Evolutionary conservation across 345 rosid species (phyloP).

Genomic region (Psidium guajava): DNA sequence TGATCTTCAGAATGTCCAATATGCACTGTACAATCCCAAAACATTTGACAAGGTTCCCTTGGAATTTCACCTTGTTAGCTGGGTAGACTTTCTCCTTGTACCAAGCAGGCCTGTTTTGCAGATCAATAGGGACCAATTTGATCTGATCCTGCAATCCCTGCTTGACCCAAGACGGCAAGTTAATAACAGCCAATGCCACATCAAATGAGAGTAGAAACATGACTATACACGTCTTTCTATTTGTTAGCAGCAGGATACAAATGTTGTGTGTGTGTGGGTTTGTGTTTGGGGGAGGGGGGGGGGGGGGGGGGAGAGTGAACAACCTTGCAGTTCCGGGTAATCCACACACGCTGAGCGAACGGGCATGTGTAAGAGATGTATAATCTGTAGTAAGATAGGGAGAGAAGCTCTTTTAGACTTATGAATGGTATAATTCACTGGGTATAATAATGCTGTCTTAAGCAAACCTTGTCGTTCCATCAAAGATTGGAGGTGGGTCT

Average conservation of each 20-base stretch:
- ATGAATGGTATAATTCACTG: background rate
- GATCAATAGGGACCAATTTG: slow-evolving; percentile 57
- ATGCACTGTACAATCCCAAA: background rate
- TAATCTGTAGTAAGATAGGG: slow-evolving; percentile 30
- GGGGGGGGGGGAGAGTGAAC: background rate
- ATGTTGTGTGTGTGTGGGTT: too few species aligned
- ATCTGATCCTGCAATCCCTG: slow-evolving; percentile 86
- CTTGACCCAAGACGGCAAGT: background rate
- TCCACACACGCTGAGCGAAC: slow-evolving; percentile 79
- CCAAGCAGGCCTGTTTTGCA: slow-evolving; percentile 73
- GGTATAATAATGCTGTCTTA: background rate
- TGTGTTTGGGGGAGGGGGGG: too few species aligned
- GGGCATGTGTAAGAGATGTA: slow-evolving; percentile 68
- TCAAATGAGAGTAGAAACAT: background rate
- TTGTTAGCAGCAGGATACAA: too few species aligned
- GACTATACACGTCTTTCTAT: background rate
- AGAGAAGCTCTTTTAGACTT: background rate
- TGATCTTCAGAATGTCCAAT: background rate
- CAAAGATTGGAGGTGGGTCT: slow-evolving; percentile 52
- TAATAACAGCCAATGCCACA: background rate
- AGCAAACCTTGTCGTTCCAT: slow-evolving; percentile 67
- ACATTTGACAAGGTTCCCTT: background rate
- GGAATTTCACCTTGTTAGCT: slow-evolving; percentile 49
- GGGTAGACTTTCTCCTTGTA: slow-evolving; percentile 72
- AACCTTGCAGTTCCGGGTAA: slow-evolving; percentile 71